Evolutionary conservation across 2,329 filamentous ascomycete genomes (phyloP).

Genomic region (Ascomycota sp.): DNA sequence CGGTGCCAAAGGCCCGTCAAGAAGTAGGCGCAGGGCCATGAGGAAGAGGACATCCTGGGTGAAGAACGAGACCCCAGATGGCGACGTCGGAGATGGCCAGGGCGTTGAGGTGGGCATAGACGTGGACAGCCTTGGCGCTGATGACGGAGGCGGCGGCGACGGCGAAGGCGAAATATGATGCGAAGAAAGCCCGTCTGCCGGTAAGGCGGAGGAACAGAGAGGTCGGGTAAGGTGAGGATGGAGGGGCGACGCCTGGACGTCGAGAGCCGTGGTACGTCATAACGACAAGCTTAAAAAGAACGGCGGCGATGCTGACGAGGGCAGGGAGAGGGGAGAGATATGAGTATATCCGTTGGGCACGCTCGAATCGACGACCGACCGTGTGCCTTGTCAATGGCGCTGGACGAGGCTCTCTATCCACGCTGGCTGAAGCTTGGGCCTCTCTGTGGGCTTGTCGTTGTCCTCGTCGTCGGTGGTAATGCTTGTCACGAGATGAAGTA

Average conservation of each 20-base stretch:
- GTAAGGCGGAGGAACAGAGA: neutral
- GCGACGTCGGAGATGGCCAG: slow-evolving; percentile 10
- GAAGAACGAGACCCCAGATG: slow-evolving; percentile 14
- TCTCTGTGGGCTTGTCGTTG: too few species aligned
- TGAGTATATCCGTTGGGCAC: too few species aligned
- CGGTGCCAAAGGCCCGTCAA: slow-evolving; percentile 7
- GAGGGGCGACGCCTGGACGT: neutral
- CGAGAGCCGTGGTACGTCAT: neutral
- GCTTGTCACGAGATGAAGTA: too few species aligned
- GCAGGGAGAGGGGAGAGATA: too few species aligned
- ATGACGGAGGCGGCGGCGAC: slow-evolving; percentile 11
- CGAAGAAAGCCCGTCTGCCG: slow-evolving; percentile 1
- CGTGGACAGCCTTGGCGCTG: slow-evolving; percentile 12
- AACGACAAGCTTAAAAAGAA: neutral
- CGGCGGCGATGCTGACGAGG: neutral
- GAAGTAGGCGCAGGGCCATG: slow-evolving; percentile 11
- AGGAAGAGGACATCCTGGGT: slow-evolving; percentile 13
- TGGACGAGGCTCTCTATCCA: too few species aligned
- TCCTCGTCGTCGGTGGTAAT: too few species aligned
- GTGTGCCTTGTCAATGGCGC: too few species aligned
- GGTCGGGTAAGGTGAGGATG: neutral
- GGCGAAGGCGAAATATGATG: slow-evolving; percentile 11
- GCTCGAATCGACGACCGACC: too few species aligned
- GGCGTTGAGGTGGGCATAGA: slow-evolving; percentile 12
- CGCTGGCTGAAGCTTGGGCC: too few species aligned